Base-by-base conservation (phyloP, 768 basidiomycete species). In the Pulveroboletus sp. region DNA sequence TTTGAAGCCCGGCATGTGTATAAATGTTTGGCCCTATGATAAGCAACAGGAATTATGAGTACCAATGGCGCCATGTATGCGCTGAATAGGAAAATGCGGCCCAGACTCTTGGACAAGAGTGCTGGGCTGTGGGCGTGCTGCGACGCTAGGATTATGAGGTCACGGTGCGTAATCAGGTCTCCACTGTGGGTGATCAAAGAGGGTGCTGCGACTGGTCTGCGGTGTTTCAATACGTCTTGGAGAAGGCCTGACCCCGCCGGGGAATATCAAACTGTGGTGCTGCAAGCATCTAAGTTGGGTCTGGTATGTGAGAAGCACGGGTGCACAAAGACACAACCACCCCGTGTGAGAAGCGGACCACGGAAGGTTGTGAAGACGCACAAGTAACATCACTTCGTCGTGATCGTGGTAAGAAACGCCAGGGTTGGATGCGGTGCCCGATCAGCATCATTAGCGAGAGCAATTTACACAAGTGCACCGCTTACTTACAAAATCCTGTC, bases 121-220 rank as follows among this genome's bases (percentile, higher is more conserved):
- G 20, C 17, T 55, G 63, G 63, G 63, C 35, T 55, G 45, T 54
- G 61, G 63, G 61, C 34, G 39, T 49, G 55, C 36, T 57, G 60
- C 35, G 53, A 59, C 50, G 43, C 53, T n/a, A 40, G 29, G 48
- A 54, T 52, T 45, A 54, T 50, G 40, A 39, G 35, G 54, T 58
- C 43, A 47, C 20, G 37, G 55, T 50, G 58, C 50, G 59, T 55
- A 53, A 60, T 55, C 48, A n/a, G 41, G 45, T 49, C 37, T 39
- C 45, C 57, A 31, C 52, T 46, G 37, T 41, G 40, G 22, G 30
- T 45, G 63, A 62, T 64, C 53, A 57, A 49, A 54, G 59, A 59
- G 64, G 62, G 45, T 53, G 34, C 59, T 62, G 56, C 49, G 49
- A 30, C 14, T 49, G 27, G 41, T 47, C 32, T 43, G 43, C 47